Evolutionary conservation across 1,139 yeast species (phyloP), one percentile per base, ranked within the genome.

Genomic region (Zygoascus sp.): DNA sequence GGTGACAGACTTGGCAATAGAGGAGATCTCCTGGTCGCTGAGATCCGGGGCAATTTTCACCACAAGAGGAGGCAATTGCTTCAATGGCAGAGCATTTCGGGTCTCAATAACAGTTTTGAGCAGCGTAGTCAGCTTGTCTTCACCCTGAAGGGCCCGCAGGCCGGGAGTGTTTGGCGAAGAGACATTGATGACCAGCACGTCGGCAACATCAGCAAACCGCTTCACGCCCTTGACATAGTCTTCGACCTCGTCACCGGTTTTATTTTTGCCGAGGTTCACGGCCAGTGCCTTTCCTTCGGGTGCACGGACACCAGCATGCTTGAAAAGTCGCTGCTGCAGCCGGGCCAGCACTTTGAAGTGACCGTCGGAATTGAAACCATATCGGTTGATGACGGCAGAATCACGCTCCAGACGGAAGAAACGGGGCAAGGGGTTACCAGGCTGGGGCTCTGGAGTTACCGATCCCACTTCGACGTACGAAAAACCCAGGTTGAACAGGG

Each of bases 131-230:
- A 90, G 74, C 62, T 83, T 85, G 52, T 74, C 75, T 58, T 87
- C 96, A 51, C 72, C 77, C 68, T 90, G 98, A 54, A 90, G 75
- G 56, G 82, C 88, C 60, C 97, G 79, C 55, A 90, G 74, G 1
- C 97, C 97, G 1, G 97, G 97, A 1, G 97, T 92, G 63, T 90
- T 90, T 51, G 98, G 98, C 43, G 95, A 85, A 0, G 96, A 88
- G n/a, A 90, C 96, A 60, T 90, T 90, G 54, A 90, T 77, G 34
- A 90, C 92, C 50, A 90, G 70, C 5, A 87, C 90, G 67, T 92
- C 97, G 3, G 97, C 96, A 59, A 76, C 81, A 11, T 82, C 79
- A 8, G 95, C 95, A 57, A 90, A 78, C 47, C 83, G 73, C 51
- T 79, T 77, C 34, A 92, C 95, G 50, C 98, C 98, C 54, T 77